phyloP scores from a whole-genome alignment of 345 rosid species.

The Hypericum androsaemum region DNA sequence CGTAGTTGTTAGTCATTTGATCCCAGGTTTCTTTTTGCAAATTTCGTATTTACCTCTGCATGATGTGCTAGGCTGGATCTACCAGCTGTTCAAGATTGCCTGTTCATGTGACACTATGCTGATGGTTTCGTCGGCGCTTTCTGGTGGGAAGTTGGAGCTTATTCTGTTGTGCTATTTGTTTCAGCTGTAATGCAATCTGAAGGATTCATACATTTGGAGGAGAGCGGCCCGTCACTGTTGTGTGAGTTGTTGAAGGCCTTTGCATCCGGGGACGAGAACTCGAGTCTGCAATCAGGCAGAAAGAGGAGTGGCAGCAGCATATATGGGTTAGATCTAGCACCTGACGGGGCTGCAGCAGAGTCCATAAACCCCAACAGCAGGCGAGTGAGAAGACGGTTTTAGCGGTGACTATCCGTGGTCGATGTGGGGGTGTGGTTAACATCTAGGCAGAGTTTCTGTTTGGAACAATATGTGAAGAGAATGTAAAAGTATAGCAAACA shows the following conservation, averaged over 20 bases:
- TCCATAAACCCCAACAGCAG: conserved; percentile 50
- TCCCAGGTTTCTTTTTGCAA: too few relatives aligned
- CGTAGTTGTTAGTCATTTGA: too few relatives aligned
- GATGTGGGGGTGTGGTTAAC: too few relatives aligned
- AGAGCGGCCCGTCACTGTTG: conserved; percentile 70
- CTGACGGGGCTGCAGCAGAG: conserved; percentile 40
- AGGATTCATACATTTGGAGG: conserved; percentile 80
- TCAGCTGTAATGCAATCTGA: conserved; percentile 94
- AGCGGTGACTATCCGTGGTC: too few relatives aligned
- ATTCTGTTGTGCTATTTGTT: conserved; percentile 12
- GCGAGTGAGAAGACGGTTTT: conserved; percentile 56
- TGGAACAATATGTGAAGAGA: too few relatives aligned
- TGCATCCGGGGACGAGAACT: conserved; percentile 64
- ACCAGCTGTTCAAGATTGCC: too few relatives aligned
- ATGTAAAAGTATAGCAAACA: too few relatives aligned
- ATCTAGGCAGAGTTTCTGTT: too few relatives aligned
- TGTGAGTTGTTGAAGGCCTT: conserved; percentile 67
- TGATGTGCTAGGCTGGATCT: too few relatives aligned
- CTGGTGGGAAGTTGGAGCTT: neutral
- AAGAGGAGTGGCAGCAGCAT: conserved; percentile 81
- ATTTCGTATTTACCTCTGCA: too few relatives aligned
- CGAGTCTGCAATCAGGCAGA: conserved; percentile 38
- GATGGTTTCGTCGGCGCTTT: too few relatives aligned
- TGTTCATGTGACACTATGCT: too few relatives aligned
- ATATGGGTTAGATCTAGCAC: conserved; percentile 43